A percentile compares a stretch with the other conserved stretches of the same genome.
Evolutionary conservation across 2,329 filamentous ascomycete species (phyloP).

Genomic region (Lomentospora prolificans): DNA sequence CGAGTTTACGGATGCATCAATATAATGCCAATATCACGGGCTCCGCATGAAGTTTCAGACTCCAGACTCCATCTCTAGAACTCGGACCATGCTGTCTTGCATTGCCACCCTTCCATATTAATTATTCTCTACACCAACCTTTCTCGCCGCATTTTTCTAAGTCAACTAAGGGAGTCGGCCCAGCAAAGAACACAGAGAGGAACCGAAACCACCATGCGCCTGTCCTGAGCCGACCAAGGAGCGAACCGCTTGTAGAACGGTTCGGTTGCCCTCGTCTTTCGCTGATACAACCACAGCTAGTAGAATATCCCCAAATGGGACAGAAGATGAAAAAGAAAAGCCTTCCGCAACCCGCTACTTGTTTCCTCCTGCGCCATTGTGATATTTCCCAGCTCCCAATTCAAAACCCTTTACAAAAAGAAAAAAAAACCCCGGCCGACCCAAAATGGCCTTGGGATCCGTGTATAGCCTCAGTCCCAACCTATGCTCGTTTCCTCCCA

Average conservation of each 20-base stretch:
- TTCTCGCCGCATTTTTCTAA: background rate
- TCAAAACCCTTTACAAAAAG: background rate
- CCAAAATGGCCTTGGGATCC: background rate
- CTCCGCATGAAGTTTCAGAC: background rate
- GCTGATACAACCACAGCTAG: too few species aligned
- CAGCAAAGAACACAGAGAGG: too few species aligned
- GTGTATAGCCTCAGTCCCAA: background rate
- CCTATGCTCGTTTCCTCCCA: background rate
- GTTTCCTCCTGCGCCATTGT: conserved; percentile 1
- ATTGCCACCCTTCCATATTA: background rate
- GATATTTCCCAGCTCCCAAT: background rate
- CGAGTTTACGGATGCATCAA: background rate
- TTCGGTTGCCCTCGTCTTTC: too few species aligned
- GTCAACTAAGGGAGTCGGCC: background rate
- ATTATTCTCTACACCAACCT: background rate
- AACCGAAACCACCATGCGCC: too few species aligned
- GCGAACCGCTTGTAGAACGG: too few species aligned
- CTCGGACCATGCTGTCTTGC: background rate
- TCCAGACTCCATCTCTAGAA: background rate
- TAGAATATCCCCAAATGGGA: background rate
- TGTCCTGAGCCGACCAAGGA: too few species aligned
- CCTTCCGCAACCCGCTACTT: background rate
- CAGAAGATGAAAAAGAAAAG: background rate
- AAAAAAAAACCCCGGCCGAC: background rate
- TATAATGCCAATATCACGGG: background rate